Base-by-base conservation (phyloP, 73 alveolate species). In the Paramecium sonneborni region DNA sequence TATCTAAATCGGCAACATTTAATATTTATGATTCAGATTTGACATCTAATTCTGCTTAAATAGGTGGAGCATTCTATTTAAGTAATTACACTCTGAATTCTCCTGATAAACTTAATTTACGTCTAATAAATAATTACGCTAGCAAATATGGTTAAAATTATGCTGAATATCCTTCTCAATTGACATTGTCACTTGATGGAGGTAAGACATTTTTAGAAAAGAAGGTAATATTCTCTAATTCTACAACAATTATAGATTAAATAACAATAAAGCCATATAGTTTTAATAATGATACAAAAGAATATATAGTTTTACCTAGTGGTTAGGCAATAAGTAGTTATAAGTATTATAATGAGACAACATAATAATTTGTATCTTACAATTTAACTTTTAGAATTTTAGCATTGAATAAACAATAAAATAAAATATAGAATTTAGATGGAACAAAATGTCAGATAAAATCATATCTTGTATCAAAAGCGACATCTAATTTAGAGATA, bases 21-120 rank as follows among this genome's bases (percentile, higher is more conserved):
- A 24, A 79, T 21, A 18, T 43, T 5, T 43, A 38, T 18, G 32
- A 38, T 18, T 37, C 46, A 1, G 39, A 23, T 9, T 79, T 43
- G 30, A 30, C 74, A 21, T 20, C 30, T 7, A 79, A 79, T 23
- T 10, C 30, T 2, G 90, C 90, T 18, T 24, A 79, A 79, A 34
- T 43, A 20, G 90, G 90, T 41, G 90, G 76, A 5, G 90, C 55
- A 79, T 18, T 79, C 30, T 79, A 20, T 24, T 44, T 79, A 24
- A 7, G 10, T 20, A 24, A 79, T 24, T 39, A 39, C 14, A 41
- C 70, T 43, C 34, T 79, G 10, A 24, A 28, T 38, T 21, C 46
- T 0, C 34, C 74, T 20, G 55, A 39, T 11, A 79, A 24, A 20
- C 20, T 43, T 10, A 41, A 44, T 23, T 5, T 43, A 12, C 43